Percentiles rank a stretch among this genome's conserved stretches.
These are phyloP conservation scores for Pleurotus giganteus DNA, from an alignment of 768 basidiomycete species.

Conservation along the genomic window DNA sequence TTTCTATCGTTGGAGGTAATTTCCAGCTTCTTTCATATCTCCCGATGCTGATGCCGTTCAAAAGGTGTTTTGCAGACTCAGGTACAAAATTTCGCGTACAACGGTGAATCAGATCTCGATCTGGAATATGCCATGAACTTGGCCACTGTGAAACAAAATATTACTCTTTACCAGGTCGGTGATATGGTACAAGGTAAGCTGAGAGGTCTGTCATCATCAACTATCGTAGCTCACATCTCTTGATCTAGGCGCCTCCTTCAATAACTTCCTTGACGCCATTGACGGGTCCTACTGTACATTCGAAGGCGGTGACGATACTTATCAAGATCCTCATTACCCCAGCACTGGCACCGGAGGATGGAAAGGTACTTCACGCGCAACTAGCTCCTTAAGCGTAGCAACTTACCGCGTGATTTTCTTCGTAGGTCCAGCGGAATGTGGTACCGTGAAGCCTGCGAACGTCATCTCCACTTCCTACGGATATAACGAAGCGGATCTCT, in stretches of 20 bases:
- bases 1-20: conserved; percentile 31
- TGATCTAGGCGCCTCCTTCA: conserved; percentile 39
- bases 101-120: conserved; percentile 58
- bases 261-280: conserved; percentile 48
- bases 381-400: not conserved
- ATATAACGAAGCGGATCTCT: conserved; percentile 40
- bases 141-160: conserved; percentile 34
- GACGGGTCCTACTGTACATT: conserved; percentile 44
- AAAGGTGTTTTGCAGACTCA: conserved; percentile 43
- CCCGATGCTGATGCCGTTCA: conserved; percentile 1
- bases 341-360: conserved; percentile 28
- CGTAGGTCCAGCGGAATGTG: conserved; percentile 32
- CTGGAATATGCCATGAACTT: conserved; percentile 55
- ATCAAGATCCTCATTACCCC: conserved; percentile 28
- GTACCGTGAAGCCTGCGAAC: conserved; percentile 38
- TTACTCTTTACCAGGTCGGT: conserved; percentile 44
- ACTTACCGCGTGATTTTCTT: not conserved
- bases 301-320: conserved; percentile 39
- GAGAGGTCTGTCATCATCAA: not conserved
- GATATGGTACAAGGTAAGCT: conserved; percentile 36
- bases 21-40: not conserved
- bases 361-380: conserved; percentile 18
- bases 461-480: conserved; percentile 43
- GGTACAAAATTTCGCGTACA: conserved; percentile 39
- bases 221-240: not conserved